These are phyloP conservation scores for Phytophthora kernoviae DNA, from an alignment of 352 stramenopile species.

Conservation along the genomic window DNA sequence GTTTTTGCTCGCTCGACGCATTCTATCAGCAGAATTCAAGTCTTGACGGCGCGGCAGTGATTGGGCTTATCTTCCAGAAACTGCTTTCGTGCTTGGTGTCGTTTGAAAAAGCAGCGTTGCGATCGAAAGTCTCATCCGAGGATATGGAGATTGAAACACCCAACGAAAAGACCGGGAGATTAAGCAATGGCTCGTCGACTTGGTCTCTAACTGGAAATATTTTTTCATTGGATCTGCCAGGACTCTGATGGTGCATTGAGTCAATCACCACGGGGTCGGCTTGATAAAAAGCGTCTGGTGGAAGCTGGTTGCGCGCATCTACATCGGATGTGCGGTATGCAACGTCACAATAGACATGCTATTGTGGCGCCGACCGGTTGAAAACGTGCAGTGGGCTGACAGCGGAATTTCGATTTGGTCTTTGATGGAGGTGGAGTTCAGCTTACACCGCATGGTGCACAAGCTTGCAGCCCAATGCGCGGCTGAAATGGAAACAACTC, in stretches of 20 bases:
- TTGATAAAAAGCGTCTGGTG: conserved; percentile 40
- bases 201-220: conserved; percentile 59
- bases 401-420: conserved; percentile 43
- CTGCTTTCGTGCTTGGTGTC: conserved; percentile 48
- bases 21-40: conserved; percentile 63
- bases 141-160: conserved; percentile 21
- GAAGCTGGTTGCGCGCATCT: conserved; percentile 49
- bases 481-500: conserved; percentile 31
- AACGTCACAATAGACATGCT: conserved; percentile 48
- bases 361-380: conserved; percentile 6
- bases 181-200: conserved; percentile 43
- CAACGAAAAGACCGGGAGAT: conserved; percentile 27
- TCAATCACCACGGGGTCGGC: conserved; percentile 8
- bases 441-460: conserved; percentile 50
- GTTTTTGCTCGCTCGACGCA: conserved; percentile 40
- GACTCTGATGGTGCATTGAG: conserved; percentile 28
- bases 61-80: conserved; percentile 53
- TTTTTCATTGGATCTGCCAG: conserved; percentile 67
- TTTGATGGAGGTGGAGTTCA: conserved; percentile 64
- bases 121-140: conserved; percentile 29
- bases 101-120: conserved; percentile 38
- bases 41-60: conserved; percentile 44
- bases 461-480: conserved; percentile 34
- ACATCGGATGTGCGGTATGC: conserved; percentile 56
- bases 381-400: not conserved